A percentile compares a stretch with the other conserved stretches of the same genome.
Evolutionary conservation across 2,329 filamentous ascomycete genomes (phyloP).

Genomic region (Ilyonectria sp.): DNA sequence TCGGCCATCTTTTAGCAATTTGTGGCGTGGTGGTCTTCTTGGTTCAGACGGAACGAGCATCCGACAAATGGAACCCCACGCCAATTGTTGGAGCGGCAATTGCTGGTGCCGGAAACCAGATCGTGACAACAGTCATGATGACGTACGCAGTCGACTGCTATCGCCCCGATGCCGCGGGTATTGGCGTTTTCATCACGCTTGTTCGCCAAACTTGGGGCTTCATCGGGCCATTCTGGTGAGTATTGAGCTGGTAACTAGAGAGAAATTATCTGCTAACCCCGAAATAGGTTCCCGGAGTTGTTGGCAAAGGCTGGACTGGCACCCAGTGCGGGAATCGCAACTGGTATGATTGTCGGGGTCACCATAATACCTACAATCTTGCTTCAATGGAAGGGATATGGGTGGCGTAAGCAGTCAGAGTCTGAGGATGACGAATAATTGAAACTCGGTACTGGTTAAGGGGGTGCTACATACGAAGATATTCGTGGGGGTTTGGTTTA

Average conservation of each 20-base stretch:
- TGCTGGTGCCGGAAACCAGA: constrained; percentile 69
- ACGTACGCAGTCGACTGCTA: constrained; percentile 74
- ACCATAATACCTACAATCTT: constrained; percentile 27
- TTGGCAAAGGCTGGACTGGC: constrained; percentile 8
- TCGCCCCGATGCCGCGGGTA: constrained; percentile 64
- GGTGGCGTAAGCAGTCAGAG: constrained; percentile 19
- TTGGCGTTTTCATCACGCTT: constrained; percentile 73
- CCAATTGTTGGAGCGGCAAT: constrained; percentile 69
- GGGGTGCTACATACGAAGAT: neutral
- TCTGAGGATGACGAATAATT: neutral
- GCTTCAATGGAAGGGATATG: constrained; percentile 27
- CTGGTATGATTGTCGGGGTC: constrained; percentile 20
- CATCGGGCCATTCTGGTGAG: constrained; percentile 54
- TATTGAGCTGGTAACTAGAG: neutral
- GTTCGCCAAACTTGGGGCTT: constrained; percentile 69
- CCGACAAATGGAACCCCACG: constrained; percentile 67
- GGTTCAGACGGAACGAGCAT: constrained; percentile 63
- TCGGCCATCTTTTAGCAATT: constrained; percentile 65
- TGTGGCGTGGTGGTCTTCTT: constrained; percentile 69
- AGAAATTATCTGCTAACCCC: neutral
- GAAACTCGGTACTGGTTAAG: neutral
- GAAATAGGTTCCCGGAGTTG: constrained; percentile 26
- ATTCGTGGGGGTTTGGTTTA: neutral
- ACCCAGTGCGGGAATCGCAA: constrained; percentile 19
- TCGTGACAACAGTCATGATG: constrained; percentile 72